Conservation (phyloP, 2,329 filamentous ascomycete genomes). For the Chrysoporthe deuterocubensis region DNA sequence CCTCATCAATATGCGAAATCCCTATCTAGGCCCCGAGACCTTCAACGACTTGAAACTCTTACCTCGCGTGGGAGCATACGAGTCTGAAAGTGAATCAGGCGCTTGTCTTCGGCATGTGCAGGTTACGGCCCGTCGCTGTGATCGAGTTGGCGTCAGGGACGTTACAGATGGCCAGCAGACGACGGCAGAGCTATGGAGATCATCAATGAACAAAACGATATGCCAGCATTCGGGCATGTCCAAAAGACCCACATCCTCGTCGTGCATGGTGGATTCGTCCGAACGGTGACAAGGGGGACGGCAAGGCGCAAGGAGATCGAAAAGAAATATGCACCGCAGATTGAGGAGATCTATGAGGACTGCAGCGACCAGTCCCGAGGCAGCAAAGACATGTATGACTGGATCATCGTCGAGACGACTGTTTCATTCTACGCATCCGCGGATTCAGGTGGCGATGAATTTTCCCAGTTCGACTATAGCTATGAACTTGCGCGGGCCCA, state of each 20-base stretch:
- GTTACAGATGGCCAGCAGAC: not conserved
- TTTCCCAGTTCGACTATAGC: not conserved
- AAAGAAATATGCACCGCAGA: slow-evolving; percentile 10
- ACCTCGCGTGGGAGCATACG: slow-evolving; percentile 3
- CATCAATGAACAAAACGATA: slow-evolving; percentile 10
- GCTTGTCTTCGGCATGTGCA: slow-evolving; percentile 19
- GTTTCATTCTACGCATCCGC: slow-evolving; percentile 5
- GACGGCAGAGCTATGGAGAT: slow-evolving; percentile 20
- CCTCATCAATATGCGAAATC: slow-evolving; percentile 6
- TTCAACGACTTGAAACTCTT: not conserved
- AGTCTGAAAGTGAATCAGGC: slow-evolving; percentile 11
- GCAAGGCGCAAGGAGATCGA: slow-evolving; percentile 22
- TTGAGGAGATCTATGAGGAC: slow-evolving; percentile 14
- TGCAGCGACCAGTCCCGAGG: slow-evolving; percentile 23
- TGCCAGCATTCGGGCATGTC: slow-evolving; percentile 16
- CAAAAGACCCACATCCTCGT: slow-evolving; percentile 21
- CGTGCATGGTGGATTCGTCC: slow-evolving; percentile 10
- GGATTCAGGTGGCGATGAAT: not conserved
- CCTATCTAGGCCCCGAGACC: not conserved
- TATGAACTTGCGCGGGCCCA: not conserved
- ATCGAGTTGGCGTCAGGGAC: slow-evolving; percentile 16
- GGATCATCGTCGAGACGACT: slow-evolving; percentile 21
- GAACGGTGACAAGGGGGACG: slow-evolving; percentile 25
- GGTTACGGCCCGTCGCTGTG: slow-evolving; percentile 21
- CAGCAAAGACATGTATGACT: slow-evolving; percentile 16